phyloP scores from a whole-genome alignment of 2,329 filamentous ascomycete species.

The Botrytis pseudocinerea region DNA sequence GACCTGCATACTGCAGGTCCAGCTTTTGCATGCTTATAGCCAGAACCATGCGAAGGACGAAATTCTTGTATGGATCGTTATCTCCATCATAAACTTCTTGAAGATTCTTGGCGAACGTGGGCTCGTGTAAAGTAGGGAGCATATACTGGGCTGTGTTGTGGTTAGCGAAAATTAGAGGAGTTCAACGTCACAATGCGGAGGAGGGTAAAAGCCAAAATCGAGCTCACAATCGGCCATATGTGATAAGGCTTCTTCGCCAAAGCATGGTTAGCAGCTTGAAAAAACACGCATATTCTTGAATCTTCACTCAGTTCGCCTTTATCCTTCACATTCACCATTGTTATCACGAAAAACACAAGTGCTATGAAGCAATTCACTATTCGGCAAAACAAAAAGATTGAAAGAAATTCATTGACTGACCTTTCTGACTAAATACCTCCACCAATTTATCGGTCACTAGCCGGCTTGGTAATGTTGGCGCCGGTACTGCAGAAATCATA shows the following conservation, averaged over 20 bases:
- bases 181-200: conserved; percentile 3
- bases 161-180: conserved; percentile 25
- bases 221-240: conserved; percentile 18
- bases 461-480: conserved; percentile 71
- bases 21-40: conserved; percentile 94
- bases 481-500: conserved; percentile 82
- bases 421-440: conserved; percentile 82
- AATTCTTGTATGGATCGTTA: conserved; percentile 79
- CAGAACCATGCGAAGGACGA: conserved; percentile 85
- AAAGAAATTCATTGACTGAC: conserved; percentile 47
- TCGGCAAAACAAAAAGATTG: background rate
- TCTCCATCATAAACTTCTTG: conserved; percentile 78
- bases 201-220: conserved; percentile 19
- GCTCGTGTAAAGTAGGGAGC: conserved; percentile 84
- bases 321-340: background rate
- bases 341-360: background rate
- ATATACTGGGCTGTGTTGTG: conserved; percentile 72
- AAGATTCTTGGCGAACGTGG: conserved; percentile 71
- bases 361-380: background rate
- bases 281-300: conserved; percentile 1
- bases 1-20: conserved; percentile 82
- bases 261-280: conserved; percentile 16
- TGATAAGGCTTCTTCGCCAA: conserved; percentile 15
- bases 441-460: conserved; percentile 76
- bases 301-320: conserved; percentile 8